A percentile compares a stretch with the other conserved stretches of the same genome.
Conservation (phyloP, 1,284 basidiomycete species). For the Malassezia yamatoensis region DNA sequence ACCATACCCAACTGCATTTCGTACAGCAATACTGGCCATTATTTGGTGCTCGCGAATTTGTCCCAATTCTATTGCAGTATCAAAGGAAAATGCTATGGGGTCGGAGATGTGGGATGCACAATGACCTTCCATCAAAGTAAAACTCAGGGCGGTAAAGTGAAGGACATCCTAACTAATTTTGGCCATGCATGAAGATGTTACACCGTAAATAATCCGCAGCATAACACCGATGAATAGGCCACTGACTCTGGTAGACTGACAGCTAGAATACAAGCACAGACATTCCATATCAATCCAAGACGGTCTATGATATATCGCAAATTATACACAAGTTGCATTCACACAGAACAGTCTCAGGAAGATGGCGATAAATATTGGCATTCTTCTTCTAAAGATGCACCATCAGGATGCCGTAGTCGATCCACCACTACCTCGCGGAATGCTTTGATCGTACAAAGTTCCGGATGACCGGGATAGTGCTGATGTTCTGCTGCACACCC, state of each 20-base stretch:
- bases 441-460: constrained; percentile 64
- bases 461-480: constrained; percentile 62
- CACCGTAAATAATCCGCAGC: constrained; percentile 6
- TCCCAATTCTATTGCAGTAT: constrained; percentile 74
- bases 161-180: constrained; percentile 10
- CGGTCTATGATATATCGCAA: background rate
- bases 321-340: too few species aligned
- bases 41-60: constrained; percentile 75
- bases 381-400: constrained; percentile 32
- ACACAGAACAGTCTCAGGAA: constrained; percentile 13
- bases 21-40: constrained; percentile 86
- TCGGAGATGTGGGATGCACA: constrained; percentile 6
- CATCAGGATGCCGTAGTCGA: constrained; percentile 30
- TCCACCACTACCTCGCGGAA: constrained; percentile 52
- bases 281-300: constrained; percentile 30
- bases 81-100: constrained; percentile 52
- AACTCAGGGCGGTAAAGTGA: constrained; percentile 17
- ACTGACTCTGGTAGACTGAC: constrained; percentile 24
- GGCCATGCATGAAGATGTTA: constrained; percentile 20
- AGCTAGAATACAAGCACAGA: constrained; percentile 30
- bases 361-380: constrained; percentile 19
- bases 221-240: constrained; percentile 21
- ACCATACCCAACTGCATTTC: constrained; percentile 83
- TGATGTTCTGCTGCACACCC: constrained; percentile 60
- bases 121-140: constrained; percentile 15